Evolutionary conservation across 1,139 yeast species (phyloP).

Genomic region (Dujonia santamariae): DNA sequence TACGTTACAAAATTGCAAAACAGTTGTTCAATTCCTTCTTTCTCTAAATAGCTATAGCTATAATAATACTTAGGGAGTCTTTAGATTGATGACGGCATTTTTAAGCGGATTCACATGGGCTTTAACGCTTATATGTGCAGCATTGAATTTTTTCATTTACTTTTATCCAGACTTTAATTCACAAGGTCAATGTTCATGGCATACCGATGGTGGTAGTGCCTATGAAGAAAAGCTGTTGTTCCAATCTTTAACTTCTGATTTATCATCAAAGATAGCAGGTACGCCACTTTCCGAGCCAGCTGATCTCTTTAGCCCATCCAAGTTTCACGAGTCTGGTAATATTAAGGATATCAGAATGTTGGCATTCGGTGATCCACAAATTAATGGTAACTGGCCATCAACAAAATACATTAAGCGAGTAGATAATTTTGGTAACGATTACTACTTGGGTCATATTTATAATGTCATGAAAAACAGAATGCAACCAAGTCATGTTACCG

Average conservation of each 20-base stretch:
- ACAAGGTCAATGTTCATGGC: constrained; percentile 58
- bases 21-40: not conserved
- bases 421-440: constrained; percentile 87
- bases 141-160: constrained; percentile 59
- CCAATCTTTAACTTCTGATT: not conserved
- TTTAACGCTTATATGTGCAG: constrained; percentile 35
- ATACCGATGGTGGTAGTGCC: constrained; percentile 4
- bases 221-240: not conserved
- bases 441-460: constrained; percentile 82
- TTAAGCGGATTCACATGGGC: constrained; percentile 15
- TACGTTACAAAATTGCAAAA: too few relatives aligned
- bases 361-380: constrained; percentile 95
- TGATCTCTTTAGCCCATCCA: constrained; percentile 5
- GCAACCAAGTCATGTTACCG: constrained; percentile 77
- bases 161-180: constrained; percentile 64
- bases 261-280: constrained; percentile 13
- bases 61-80: not conserved
- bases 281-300: constrained; percentile 7
- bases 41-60: too few relatives aligned
- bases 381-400: constrained; percentile 76
- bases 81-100: constrained; percentile 3
- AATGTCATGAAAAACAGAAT: constrained; percentile 57
- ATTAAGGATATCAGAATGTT: constrained; percentile 58
- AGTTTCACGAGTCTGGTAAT: constrained; percentile 10
- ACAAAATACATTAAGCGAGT: constrained; percentile 73